Evolutionary conservation across 2,329 filamentous ascomycete species (phyloP), one percentile per base, ranked within the genome.

Genomic region (Tolypocladium capitatum): DNA sequence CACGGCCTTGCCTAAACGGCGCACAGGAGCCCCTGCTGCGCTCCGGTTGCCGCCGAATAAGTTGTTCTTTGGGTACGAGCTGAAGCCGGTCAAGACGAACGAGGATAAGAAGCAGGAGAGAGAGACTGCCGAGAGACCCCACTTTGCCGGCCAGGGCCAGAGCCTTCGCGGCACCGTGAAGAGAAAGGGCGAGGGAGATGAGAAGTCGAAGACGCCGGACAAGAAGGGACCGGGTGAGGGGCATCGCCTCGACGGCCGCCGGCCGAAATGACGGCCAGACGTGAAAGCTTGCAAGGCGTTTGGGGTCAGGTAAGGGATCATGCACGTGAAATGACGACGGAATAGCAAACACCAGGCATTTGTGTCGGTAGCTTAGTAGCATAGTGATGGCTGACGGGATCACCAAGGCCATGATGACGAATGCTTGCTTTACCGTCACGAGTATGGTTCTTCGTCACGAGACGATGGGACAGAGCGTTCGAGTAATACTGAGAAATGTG

Each of bases 61-160:
- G 67, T 74, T 98, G 5, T 98, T 98, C 72, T 94, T 98, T 53
- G 92, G 92, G 3, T 98, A 97, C 60, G 84, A 94, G 59, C 77
- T 95, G 61, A 94, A 85, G 64, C 91, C 91, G 0, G 74, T 94
- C 38, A 90, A 88, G 70, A 86, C 86, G 9, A 80, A 84, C 49
- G 83, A 80, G 33, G 80, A 87, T 49, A 81, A 80, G 61, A 78
- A 80, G 46, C 74, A 81, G 51, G 80, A 84, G 50, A 75, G 80
- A 34, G 76, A 80, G 51, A 55, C 80, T n/a, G 73, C 76, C 4
- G 73, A 75, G 50, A 78, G 80, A 53, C 83, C 84, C n/a, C 80
- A 81, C 55, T 95, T 95, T 65, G 80, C 83, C 5, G 91, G 91
- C 0, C 80, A 86, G 54, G 91, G 91, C 0, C 86, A 96, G 64